phyloP scores from a whole-genome alignment of 2,329 filamentous ascomycete species.

The Botrytis deweyae region DNA sequence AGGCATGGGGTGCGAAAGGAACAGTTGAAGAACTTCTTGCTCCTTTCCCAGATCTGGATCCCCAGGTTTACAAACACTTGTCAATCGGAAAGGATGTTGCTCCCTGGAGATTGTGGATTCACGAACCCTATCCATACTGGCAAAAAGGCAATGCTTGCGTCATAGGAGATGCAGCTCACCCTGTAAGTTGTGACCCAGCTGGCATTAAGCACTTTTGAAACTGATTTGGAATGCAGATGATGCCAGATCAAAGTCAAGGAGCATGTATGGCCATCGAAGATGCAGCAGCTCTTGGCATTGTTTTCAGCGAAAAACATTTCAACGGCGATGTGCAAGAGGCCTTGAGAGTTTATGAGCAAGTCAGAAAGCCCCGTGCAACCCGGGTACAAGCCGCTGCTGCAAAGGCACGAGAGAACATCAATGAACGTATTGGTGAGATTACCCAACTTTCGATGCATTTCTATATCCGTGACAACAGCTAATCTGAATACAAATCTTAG shows the following conservation, averaged over 20 bases:
- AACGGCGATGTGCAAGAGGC: slow-evolving; percentile 49
- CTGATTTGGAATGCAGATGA: slow-evolving; percentile 46
- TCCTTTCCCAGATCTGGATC: slow-evolving; percentile 60
- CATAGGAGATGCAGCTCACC: slow-evolving; percentile 66
- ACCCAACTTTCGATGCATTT: background rate
- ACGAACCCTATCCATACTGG: slow-evolving; percentile 60
- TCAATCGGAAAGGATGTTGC: slow-evolving; percentile 61
- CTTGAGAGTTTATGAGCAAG: slow-evolving; percentile 51
- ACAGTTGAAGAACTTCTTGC: slow-evolving; percentile 58
- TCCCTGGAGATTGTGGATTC: slow-evolving; percentile 65
- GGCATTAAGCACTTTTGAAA: background rate
- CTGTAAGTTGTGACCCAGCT: slow-evolving; percentile 33
- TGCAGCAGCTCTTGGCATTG: slow-evolving; percentile 42
- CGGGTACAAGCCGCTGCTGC: slow-evolving; percentile 57
- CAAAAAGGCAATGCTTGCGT: slow-evolving; percentile 53
- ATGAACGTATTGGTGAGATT: slow-evolving; percentile 61
- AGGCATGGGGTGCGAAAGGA: slow-evolving; percentile 57
- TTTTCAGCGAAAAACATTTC: slow-evolving; percentile 43
- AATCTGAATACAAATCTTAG: slow-evolving; percentile 38
- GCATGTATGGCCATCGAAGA: slow-evolving; percentile 46
- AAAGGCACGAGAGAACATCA: slow-evolving; percentile 60
- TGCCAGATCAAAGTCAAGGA: slow-evolving; percentile 67
- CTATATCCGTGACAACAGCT: background rate
- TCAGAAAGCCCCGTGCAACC: slow-evolving; percentile 55
- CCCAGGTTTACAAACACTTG: slow-evolving; percentile 56